Percentiles rank a stretch among this genome's conserved stretches.
These are phyloP conservation scores for Rubia yunnanensis DNA, from an alignment of 257 asterid species.

Conservation along the genomic window DNA sequence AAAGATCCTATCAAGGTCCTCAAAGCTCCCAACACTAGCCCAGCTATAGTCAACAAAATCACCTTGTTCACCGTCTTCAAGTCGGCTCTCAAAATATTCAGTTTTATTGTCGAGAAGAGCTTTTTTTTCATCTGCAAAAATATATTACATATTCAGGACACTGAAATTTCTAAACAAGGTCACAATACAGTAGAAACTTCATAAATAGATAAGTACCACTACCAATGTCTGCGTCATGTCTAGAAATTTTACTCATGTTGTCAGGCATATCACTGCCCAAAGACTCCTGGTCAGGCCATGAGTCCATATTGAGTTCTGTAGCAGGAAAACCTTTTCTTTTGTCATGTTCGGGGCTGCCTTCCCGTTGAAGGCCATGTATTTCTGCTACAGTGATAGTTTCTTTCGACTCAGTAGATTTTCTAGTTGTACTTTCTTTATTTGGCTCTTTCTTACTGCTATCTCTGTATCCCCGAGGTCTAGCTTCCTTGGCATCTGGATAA, in stretches of 20 bases:
- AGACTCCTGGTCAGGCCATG: slow-evolving; percentile 36
- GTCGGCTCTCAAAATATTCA: slow-evolving; percentile 46
- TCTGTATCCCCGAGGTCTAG: slow-evolving; percentile 30
- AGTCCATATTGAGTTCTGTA: slow-evolving; percentile 24
- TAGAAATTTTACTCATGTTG: slow-evolving; percentile 21
- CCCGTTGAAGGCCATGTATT: slow-evolving; percentile 21
- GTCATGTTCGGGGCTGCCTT: slow-evolving; percentile 32
- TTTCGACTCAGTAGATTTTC: slow-evolving; percentile 33
- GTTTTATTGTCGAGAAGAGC: slow-evolving; percentile 32
- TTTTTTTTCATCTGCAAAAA: slow-evolving; percentile 32
- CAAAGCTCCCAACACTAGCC: slow-evolving; percentile 88
- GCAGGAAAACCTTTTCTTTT: slow-evolving; percentile 21
- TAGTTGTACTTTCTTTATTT: slow-evolving; percentile 28
- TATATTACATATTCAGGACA: slow-evolving; percentile 3
- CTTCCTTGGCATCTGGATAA: slow-evolving; percentile 50
- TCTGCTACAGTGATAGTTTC: slow-evolving; percentile 30
- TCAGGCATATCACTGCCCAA: slow-evolving; percentile 25
- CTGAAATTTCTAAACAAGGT: background rate
- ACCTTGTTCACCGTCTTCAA: slow-evolving; percentile 46
- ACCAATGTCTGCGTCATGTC: slow-evolving; percentile 34
- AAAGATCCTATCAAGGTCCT: slow-evolving; percentile 83
- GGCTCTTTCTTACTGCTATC: slow-evolving; percentile 43
- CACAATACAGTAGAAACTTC: background rate
- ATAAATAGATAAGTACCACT: background rate
- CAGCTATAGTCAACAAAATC: slow-evolving; percentile 77